Conservation (phyloP, 1,284 basidiomycete species). For the Phlebopus sp. region DNA sequence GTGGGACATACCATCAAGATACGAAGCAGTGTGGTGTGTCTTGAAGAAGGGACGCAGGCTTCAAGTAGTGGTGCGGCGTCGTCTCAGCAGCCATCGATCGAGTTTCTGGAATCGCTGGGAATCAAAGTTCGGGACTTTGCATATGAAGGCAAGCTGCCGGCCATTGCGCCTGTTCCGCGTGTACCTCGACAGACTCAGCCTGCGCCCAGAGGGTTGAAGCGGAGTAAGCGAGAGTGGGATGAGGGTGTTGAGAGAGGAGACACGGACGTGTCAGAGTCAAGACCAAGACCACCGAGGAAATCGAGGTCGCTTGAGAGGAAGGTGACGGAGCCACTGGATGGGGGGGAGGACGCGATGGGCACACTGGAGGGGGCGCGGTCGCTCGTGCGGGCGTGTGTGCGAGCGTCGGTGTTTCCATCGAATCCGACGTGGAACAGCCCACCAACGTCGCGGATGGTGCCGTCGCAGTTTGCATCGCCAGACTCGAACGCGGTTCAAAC, state of each 20-base stretch:
- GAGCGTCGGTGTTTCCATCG: constrained; percentile 4
- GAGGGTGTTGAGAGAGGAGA: constrained; percentile 23
- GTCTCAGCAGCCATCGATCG: constrained; percentile 36
- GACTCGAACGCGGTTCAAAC: constrained; percentile 46
- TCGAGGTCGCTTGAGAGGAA: constrained; percentile 39
- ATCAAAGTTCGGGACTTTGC: constrained; percentile 74
- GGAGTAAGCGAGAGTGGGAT: constrained; percentile 31
- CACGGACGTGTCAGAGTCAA: constrained; percentile 6
- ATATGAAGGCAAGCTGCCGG: constrained; percentile 61
- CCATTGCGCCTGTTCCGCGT: constrained; percentile 45
- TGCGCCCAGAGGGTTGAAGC: constrained; percentile 37
- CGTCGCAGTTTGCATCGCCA: constrained; percentile 36
- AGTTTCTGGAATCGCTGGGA: constrained; percentile 42
- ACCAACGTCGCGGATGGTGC: constrained; percentile 26
- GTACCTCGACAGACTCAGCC: constrained; percentile 47
- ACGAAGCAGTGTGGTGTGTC: constrained; percentile 9
- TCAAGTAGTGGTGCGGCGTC: constrained; percentile 4
- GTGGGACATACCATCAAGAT: constrained; percentile 17
- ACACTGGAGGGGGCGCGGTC: constrained; percentile 19
- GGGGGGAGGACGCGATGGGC: constrained; percentile 15
- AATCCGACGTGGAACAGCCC: constrained; percentile 17
- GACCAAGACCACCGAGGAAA: constrained; percentile 23
- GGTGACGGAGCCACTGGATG: constrained; percentile 48
- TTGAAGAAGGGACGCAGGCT: constrained; percentile 17
- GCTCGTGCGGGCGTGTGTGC: constrained; percentile 9